Evolutionary conservation across 495 filamentous ascomycete genomes (phyloP).

Genomic region (Amphirosellinia nigrospora): DNA sequence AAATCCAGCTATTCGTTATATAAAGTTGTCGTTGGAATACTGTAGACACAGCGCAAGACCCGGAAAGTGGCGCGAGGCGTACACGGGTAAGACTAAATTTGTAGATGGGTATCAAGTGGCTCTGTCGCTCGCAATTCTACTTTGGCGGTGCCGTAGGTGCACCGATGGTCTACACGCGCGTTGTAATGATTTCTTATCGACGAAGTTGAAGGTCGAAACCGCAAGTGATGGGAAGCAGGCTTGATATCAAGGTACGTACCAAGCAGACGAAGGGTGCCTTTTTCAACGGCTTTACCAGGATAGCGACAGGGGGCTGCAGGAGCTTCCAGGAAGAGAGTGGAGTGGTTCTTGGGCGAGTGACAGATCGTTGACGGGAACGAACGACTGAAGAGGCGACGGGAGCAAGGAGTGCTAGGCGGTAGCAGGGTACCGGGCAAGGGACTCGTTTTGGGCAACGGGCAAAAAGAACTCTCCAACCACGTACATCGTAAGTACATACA

Average conservation of each 20-base stretch:
- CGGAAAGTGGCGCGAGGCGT: conserved; percentile 5
- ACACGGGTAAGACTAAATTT: not conserved
- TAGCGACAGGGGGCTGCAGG: conserved; percentile 26
- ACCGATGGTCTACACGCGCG: not conserved
- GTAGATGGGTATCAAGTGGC: not conserved
- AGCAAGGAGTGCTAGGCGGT: not conserved
- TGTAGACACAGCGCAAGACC: not conserved
- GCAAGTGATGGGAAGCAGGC: conserved; percentile 19
- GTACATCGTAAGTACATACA: not conserved
- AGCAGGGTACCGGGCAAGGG: conserved; percentile 10
- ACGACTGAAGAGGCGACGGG: conserved; percentile 23
- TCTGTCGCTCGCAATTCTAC: conserved; percentile 5
- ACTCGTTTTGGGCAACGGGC: conserved; percentile 22
- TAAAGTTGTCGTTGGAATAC: not conserved
- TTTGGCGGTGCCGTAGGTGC: not conserved
- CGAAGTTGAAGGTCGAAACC: conserved; percentile 13
- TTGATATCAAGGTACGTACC: conserved; percentile 29
- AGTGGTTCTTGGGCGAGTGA: conserved; percentile 17
- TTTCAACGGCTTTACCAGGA: conserved; percentile 30
- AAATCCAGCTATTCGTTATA: not conserved
- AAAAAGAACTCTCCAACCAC: conserved; percentile 10
- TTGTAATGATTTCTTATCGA: conserved; percentile 5
- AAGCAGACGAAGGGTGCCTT: conserved; percentile 22
- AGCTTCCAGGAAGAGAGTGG: conserved; percentile 24
- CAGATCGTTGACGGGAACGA: conserved; percentile 27